These are phyloP conservation scores for Chlamydomonas sphaeroides DNA, from an alignment of 139 green algal species.

Conservation along the genomic window DNA sequence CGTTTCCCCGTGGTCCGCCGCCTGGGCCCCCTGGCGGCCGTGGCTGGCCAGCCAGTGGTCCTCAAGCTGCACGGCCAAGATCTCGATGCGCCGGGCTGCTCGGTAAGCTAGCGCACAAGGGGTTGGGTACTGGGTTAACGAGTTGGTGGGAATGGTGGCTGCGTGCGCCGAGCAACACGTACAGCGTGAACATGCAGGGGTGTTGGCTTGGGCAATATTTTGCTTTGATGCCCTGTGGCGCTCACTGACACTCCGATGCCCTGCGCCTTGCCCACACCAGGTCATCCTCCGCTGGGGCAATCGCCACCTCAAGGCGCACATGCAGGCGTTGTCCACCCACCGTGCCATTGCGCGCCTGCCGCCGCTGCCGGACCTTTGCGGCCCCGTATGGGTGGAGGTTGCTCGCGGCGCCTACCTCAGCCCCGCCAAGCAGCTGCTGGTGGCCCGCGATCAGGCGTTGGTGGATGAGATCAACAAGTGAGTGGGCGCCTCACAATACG, in stretches of 20 bases:
- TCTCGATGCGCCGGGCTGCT: constrained; percentile 35
- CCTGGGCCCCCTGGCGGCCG: constrained; percentile 19
- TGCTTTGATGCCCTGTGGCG: no score
- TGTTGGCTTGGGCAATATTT: no score
- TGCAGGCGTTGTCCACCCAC: constrained; percentile 20
- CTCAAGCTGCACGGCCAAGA: constrained; percentile 13
- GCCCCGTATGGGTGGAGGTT: constrained; percentile 59
- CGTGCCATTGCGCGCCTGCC: constrained; percentile 23
- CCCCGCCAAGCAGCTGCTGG: constrained; percentile 53
- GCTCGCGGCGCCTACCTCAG: constrained; percentile 46
- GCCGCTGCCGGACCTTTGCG: constrained; percentile 14
- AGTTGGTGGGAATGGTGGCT: no score
- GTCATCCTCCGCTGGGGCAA: constrained; percentile 30
- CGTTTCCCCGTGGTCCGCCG: constrained; percentile 18
- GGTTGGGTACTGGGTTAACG: no score
- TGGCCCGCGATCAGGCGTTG: constrained; percentile 51
- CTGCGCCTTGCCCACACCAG: not conserved
- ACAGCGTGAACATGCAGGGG: no score
- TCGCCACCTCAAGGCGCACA: constrained; percentile 14
- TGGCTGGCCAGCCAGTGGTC: not conserved
- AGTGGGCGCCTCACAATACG: no score
- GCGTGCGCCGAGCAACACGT: no score
- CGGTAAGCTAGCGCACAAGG: not conserved
- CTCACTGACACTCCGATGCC: no score
- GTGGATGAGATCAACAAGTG: constrained; percentile 47